Conservation (phyloP, 2,329 filamentous ascomycete genomes). For the Claviceps cyperi region DNA sequence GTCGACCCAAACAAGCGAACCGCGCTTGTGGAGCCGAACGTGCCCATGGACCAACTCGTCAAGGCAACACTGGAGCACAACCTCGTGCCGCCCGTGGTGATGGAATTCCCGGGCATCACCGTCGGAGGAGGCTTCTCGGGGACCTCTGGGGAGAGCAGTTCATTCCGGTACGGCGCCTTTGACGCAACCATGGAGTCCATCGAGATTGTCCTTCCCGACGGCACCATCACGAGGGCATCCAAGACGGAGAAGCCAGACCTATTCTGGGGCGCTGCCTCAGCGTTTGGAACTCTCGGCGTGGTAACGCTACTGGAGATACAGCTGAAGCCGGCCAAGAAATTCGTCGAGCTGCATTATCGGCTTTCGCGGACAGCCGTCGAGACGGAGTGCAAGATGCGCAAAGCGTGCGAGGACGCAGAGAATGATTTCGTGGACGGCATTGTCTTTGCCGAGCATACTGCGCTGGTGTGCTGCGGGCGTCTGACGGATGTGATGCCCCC, state of each 20-base stretch:
- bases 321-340: slow-evolving; percentile 37
- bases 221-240: slow-evolving; percentile 43
- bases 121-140: slow-evolving; percentile 58
- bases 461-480: slow-evolving; percentile 47
- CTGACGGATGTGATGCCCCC: slow-evolving; percentile 39
- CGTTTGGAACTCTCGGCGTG: slow-evolving; percentile 53
- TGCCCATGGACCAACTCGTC: slow-evolving; percentile 61
- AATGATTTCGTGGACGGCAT: slow-evolving; percentile 66
- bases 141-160: slow-evolving; percentile 55
- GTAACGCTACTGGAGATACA: slow-evolving; percentile 48
- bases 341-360: slow-evolving; percentile 46
- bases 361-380: slow-evolving; percentile 33
- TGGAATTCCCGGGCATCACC: slow-evolving; percentile 66
- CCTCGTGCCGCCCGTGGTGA: slow-evolving; percentile 56
- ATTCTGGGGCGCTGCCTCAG: slow-evolving; percentile 50
- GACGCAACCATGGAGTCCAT: slow-evolving; percentile 47
- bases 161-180: slow-evolving; percentile 60
- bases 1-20: slow-evolving; percentile 41
- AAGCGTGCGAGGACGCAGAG: slow-evolving; percentile 23
- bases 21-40: slow-evolving; percentile 61
- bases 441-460: slow-evolving; percentile 46
- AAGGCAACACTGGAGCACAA: slow-evolving; percentile 47
- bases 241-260: slow-evolving; percentile 33
- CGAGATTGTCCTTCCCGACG: slow-evolving; percentile 57
- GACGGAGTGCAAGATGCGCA: slow-evolving; percentile 32